These are phyloP conservation scores for Sporisorium graminicola DNA, from an alignment of 1,284 basidiomycete genomes.

Conservation along the genomic window DNA sequence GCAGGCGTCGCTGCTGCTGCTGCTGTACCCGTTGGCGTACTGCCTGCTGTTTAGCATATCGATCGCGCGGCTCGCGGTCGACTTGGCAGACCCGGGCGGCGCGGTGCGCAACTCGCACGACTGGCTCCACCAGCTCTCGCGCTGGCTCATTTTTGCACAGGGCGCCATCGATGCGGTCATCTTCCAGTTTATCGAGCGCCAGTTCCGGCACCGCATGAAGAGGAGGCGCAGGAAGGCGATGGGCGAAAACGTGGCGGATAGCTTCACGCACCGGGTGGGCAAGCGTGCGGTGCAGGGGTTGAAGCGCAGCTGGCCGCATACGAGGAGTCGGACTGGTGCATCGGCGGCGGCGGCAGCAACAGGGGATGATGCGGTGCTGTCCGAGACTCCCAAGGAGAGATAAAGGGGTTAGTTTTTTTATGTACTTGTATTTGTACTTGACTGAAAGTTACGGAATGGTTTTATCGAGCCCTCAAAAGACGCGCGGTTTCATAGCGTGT, in stretches of 20 bases:
- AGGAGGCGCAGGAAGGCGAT: conserved; percentile 48
- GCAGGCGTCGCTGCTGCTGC: conserved; percentile 56
- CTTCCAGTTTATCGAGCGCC: conserved; percentile 62
- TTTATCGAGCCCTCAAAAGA: no score
- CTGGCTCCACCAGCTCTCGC: conserved; percentile 41
- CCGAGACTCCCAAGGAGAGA: background rate
- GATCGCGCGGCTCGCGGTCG: conserved; percentile 51
- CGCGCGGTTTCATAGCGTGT: no score
- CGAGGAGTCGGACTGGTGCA: background rate
- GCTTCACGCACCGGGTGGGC: conserved; percentile 21
- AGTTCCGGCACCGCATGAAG: conserved; percentile 60
- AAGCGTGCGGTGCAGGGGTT: conserved; percentile 6
- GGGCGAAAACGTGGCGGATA: conserved; percentile 48
- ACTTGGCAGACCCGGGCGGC: conserved; percentile 38
- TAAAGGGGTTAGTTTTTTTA: background rate
- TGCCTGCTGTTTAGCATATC: conserved; percentile 58
- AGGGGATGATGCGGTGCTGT: background rate
- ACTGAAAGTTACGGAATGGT: background rate
- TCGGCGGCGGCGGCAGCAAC: no score
- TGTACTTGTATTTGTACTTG: conserved; percentile 10
- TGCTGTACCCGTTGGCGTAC: conserved; percentile 61
- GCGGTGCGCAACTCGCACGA: conserved; percentile 32
- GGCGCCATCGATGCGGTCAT: conserved; percentile 61
- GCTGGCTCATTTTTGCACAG: conserved; percentile 65
- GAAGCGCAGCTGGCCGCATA: conserved; percentile 12